Percentiles rank a stretch among this genome's conserved stretches.
Evolutionary conservation across 768 basidiomycete genomes (phyloP).

Genomic region (Collybiopsis luxurians): DNA sequence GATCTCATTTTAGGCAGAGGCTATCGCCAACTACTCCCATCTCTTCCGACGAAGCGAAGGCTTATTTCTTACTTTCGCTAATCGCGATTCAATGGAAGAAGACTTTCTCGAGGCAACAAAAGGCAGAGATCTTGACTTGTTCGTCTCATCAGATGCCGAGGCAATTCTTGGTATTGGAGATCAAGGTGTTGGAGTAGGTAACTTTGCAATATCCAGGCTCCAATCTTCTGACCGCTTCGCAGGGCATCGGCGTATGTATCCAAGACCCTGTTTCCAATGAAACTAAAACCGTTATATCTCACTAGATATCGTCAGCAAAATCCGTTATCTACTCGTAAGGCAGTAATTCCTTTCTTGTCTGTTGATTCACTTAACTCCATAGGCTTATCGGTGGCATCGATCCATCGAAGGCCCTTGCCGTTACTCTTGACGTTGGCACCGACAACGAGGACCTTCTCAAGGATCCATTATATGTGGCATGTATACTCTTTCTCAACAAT

Average conservation of each 20-base stretch:
- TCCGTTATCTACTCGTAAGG: conserved; percentile 71
- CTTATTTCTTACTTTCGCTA: conserved; percentile 61
- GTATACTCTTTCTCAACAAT: conserved; percentile 19
- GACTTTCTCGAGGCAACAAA: conserved; percentile 68
- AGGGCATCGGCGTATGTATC: conserved; percentile 51
- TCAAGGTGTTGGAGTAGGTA: conserved; percentile 65
- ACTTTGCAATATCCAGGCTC: conserved; percentile 16
- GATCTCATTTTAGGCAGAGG: conserved; percentile 64
- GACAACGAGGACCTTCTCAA: conserved; percentile 62
- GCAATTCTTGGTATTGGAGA: conserved; percentile 81
- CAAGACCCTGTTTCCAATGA: background rate
- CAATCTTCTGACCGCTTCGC: conserved; percentile 13
- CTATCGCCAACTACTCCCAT: conserved; percentile 82
- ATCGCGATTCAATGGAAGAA: conserved; percentile 69
- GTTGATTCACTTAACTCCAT: background rate
- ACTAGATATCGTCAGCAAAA: conserved; percentile 73
- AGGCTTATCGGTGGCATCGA: conserved; percentile 68
- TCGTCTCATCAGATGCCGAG: conserved; percentile 84
- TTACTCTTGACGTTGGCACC: conserved; percentile 76
- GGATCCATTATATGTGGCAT: conserved; percentile 65
- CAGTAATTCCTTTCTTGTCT: background rate
- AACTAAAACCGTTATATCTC: background rate
- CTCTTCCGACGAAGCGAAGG: conserved; percentile 80
- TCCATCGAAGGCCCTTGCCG: conserved; percentile 54
- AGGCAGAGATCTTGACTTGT: conserved; percentile 64